Evolutionary conservation across 2,329 filamentous ascomycete genomes (phyloP), one percentile per base, ranked within the genome.

Genomic region (Aspergillus fructus): DNA sequence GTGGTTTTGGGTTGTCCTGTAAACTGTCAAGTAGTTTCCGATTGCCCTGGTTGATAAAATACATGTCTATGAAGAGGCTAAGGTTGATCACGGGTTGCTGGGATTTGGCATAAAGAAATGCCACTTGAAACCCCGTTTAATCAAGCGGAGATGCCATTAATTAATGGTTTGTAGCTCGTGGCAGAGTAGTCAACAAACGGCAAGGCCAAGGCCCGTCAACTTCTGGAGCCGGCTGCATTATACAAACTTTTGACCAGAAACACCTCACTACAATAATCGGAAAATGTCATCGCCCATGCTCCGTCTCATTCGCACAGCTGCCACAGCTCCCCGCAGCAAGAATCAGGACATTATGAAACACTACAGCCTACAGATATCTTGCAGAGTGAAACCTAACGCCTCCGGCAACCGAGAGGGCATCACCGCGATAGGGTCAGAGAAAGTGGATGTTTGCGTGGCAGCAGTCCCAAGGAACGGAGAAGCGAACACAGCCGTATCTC

Each of bases 321-420:
- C 53, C 43, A 34, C 46, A 3, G 59, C 59, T 41, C 39, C 55
- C 43, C 55, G 57, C 41, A 56, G 23, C 33, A 56, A 55, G 40
- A 42, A 21, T 13, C 40, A 42, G 41, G 5, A 60, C 2, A 53
- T n/a, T 17, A 30, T 48, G 21, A 49, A 49, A 2, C 56, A 33
- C 37, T 72, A 71, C 23, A 78, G 74, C 2, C 70, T 91, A 17
- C 83, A 86, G 53, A 74, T 91, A 33, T 79, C 82, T 24, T 89
- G 89, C 68, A 85, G 83, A 63, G 83, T 91, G 56, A 89, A 88
- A 60, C 85, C 89, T 0, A 85, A 87, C 3, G 83, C 84, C 12
- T 85, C 79, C 68, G 84, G 83, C 27, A 78, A 78, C 23, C 82
- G 86, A 34, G 82, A 89, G 64, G 88, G 88, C 13, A 78, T 91